Percentiles rank a stretch among this genome's conserved stretches.
Conservation (phyloP, 371 early-diverging fungal species). For the Dichotomocladium elegans region DNA sequence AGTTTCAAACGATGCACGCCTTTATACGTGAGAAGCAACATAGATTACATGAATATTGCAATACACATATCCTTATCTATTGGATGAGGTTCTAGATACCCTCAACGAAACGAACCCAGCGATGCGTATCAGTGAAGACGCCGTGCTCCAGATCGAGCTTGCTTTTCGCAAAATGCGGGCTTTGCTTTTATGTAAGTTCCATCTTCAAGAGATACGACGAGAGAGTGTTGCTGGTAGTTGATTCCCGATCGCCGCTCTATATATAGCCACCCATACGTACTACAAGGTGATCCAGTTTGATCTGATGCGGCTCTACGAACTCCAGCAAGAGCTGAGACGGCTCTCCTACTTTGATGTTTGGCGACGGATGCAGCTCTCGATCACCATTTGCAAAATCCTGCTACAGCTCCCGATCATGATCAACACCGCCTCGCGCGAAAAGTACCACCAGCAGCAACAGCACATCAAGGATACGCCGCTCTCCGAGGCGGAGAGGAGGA, state of each 20-base stretch:
- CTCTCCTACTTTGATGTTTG: constrained; percentile 58
- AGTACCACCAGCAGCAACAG: constrained; percentile 16
- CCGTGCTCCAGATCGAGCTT: constrained; percentile 54
- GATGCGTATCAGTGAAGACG: constrained; percentile 60
- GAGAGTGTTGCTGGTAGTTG: no score
- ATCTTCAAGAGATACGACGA: no score
- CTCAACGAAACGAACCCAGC: constrained; percentile 49
- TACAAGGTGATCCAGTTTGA: constrained; percentile 59
- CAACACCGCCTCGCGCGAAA: constrained; percentile 33
- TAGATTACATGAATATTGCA: not conserved
- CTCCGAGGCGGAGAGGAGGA: no score
- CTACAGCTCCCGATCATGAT: constrained; percentile 59
- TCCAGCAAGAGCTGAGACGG: constrained; percentile 54
- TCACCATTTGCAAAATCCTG: constrained; percentile 53
- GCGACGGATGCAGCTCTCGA: constrained; percentile 52
- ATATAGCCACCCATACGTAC: constrained; percentile 56
- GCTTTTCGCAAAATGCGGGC: constrained; percentile 57
- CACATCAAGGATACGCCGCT: constrained; percentile 17
- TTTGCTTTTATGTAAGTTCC: constrained; percentile 48
- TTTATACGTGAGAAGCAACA: constrained; percentile 51
- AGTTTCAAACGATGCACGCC: constrained; percentile 60
- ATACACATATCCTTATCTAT: not conserved
- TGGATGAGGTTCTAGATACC: constrained; percentile 37
- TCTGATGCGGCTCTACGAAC: constrained; percentile 54
- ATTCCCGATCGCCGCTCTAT: no score